These are phyloP conservation scores for Trifolium repens DNA, from an alignment of 306 rosid species.

Conservation along the genomic window DNA sequence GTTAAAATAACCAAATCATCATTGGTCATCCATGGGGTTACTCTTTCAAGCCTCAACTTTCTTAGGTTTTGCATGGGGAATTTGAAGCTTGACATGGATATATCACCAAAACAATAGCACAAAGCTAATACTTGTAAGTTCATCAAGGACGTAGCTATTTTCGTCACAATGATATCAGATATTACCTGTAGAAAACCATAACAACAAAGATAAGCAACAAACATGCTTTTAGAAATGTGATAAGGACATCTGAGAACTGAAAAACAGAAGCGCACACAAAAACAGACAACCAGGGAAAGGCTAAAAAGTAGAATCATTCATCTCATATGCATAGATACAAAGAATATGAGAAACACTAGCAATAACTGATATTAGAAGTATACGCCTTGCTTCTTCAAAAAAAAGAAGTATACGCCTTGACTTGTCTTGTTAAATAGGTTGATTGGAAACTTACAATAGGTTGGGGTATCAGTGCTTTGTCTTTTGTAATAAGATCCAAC, in stretches of 20 bases:
- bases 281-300: background rate
- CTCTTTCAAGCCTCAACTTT: constrained; percentile 74
- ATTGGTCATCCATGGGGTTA: constrained; percentile 84
- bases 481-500: background rate
- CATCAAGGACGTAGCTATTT: constrained; percentile 51
- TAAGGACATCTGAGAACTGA: constrained; percentile 36
- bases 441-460: background rate
- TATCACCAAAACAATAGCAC: constrained; percentile 81
- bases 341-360: constrained; percentile 17
- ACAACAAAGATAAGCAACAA: constrained; percentile 26
- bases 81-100: constrained; percentile 66
- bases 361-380: constrained; percentile 30
- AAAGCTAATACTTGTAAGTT: constrained; percentile 70
- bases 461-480: background rate
- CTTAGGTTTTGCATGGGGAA: constrained; percentile 61
- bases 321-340: constrained; percentile 14
- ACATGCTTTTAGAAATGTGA: constrained; percentile 8
- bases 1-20: constrained; percentile 64
- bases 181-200: constrained; percentile 61
- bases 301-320: constrained; percentile 32
- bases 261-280: constrained; percentile 11
- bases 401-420: no score
- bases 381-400: no score
- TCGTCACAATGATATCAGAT: constrained; percentile 60
- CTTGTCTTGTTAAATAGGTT: constrained; percentile 7